phyloP scores from a whole-genome alignment of 2,329 filamentous ascomycete genomes.

The Trichoderma koningiopsis region DNA sequence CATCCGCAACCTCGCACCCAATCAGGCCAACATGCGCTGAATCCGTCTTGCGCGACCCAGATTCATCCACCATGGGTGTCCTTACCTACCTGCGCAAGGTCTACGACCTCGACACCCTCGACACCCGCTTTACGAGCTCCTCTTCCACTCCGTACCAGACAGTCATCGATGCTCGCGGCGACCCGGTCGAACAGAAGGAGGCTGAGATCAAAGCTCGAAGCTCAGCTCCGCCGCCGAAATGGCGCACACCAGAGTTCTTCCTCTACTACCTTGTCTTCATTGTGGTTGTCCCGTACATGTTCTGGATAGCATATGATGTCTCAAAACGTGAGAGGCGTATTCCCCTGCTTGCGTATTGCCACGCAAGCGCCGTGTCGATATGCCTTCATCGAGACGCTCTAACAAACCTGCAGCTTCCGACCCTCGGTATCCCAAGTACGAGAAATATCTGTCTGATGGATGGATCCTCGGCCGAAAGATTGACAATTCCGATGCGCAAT shows the following conservation, averaged over 20 bases:
- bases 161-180: constrained; percentile 54
- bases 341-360: neutral
- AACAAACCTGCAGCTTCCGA: constrained; percentile 63
- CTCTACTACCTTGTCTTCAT: constrained; percentile 74
- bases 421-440: constrained; percentile 76
- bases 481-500: constrained; percentile 89
- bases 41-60: neutral
- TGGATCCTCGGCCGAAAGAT: constrained; percentile 94
- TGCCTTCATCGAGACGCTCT: constrained; percentile 28
- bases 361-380: neutral
- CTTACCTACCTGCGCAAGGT: constrained; percentile 52
- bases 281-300: constrained; percentile 77
- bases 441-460: constrained; percentile 70
- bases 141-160: constrained; percentile 67
- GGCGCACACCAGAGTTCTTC: constrained; percentile 84
- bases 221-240: constrained; percentile 67
- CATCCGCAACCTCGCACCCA: neutral
- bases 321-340: constrained; percentile 65
- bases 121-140: constrained; percentile 67
- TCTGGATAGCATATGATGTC: constrained; percentile 83
- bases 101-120: constrained; percentile 66
- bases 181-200: constrained; percentile 42
- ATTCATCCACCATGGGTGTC: constrained; percentile 42
- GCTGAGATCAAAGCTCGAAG: constrained; percentile 43
- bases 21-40: constrained; percentile 28